Conservation (phyloP, 768 basidiomycete genomes). For the Chlorophyllum brunneum region DNA sequence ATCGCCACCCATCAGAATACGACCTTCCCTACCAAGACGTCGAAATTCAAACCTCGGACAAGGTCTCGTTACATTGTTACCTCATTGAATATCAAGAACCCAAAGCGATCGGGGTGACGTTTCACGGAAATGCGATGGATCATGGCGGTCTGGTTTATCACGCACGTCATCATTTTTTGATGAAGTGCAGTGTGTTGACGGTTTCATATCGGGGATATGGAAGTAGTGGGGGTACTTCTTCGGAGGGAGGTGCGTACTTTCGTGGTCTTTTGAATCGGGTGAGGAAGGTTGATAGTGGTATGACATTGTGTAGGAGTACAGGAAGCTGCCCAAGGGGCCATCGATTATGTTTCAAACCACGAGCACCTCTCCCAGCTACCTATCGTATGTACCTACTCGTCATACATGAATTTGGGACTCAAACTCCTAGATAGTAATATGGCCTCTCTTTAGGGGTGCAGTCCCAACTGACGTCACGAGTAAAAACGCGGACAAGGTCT, state of each 20-base stretch:
- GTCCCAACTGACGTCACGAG: conserved; percentile 82
- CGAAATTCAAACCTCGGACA: too few relatives aligned
- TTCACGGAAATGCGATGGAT: conserved; percentile 81
- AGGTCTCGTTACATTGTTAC: too few relatives aligned
- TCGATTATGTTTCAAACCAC: conserved; percentile 64
- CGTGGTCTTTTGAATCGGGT: neutral
- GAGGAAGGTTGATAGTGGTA: neutral
- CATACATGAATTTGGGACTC: neutral
- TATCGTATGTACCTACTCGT: conserved; percentile 1
- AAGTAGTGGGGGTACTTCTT: conserved; percentile 70
- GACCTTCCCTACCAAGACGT: too few relatives aligned
- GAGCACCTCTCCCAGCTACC: conserved; percentile 43
- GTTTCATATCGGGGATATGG: conserved; percentile 92
- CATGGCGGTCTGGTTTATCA: conserved; percentile 70
- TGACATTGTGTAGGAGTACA: conserved; percentile 48
- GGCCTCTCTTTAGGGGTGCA: conserved; percentile 86
- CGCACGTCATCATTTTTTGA: conserved; percentile 60
- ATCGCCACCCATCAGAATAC: too few relatives aligned
- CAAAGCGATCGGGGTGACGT: conserved; percentile 75
- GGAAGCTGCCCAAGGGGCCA: conserved; percentile 74
- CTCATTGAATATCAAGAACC: neutral
- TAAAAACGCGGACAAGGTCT: conserved; percentile 58
- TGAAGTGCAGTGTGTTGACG: conserved; percentile 84
- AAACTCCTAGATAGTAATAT: conserved; percentile 25
- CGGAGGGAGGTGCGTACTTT: conserved; percentile 63